Percentiles rank a stretch among this genome's conserved stretches.
Evolutionary conservation across 441 rosid genomes (phyloP).

Genomic region (Omphalea diandra): DNA sequence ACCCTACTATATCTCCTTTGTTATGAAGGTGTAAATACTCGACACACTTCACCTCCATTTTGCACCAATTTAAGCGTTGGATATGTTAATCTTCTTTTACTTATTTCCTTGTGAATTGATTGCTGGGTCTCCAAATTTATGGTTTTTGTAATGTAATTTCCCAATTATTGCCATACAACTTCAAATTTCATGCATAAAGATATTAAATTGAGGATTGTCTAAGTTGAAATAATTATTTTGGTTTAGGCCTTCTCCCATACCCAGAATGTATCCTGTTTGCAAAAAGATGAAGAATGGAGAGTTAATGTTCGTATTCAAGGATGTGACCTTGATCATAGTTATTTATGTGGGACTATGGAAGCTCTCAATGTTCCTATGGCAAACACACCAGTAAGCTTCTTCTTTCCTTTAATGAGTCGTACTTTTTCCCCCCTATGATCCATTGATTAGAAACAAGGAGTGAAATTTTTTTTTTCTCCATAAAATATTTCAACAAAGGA

Average conservation of each 20-base stretch:
- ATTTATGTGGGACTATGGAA: slow-evolving; percentile 97
- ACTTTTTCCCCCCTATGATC: too few relatives aligned
- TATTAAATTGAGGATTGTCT: background rate
- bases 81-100: slow-evolving; percentile 53
- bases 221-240: background rate
- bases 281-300: slow-evolving; percentile 96
- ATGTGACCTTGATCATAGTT: slow-evolving; percentile 84
- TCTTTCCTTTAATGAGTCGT: background rate
- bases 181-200: background rate
- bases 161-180: background rate
- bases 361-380: slow-evolving; percentile 99
- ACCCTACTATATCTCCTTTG: background rate
- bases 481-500: background rate
- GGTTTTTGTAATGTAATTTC: background rate
- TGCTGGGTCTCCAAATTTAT: background rate
- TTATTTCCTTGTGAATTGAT: background rate
- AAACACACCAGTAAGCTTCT: slow-evolving; percentile 73
- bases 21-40: slow-evolving; percentile 54
- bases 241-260: slow-evolving; percentile 88
- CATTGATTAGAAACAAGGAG: background rate
- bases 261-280: slow-evolving; percentile 82
- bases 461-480: background rate
- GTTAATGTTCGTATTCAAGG: slow-evolving; percentile 96
- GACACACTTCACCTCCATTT: slow-evolving; percentile 52
- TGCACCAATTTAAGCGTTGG: slow-evolving; percentile 82